Conservation (phyloP, 352 stramenopile species). For the Lagenidium sp. region DNA sequence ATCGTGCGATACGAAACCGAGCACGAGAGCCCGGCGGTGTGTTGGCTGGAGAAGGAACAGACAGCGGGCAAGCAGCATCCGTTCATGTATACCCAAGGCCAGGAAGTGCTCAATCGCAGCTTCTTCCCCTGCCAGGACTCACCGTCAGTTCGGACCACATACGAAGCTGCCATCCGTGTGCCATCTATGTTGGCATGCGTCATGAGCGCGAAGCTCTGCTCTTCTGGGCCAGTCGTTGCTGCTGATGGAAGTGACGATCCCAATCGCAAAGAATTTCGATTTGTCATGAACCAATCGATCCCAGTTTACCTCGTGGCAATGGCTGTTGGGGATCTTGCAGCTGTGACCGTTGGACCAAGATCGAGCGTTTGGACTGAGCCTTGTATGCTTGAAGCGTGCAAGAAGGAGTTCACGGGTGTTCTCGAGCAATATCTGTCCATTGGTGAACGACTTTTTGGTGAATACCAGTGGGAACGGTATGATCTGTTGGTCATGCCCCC, state of each 20-base stretch:
- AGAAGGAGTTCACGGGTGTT: conserved; percentile 64
- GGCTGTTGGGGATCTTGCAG: conserved; percentile 69
- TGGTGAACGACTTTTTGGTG: conserved; percentile 65
- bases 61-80: conserved; percentile 67
- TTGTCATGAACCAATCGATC: conserved; percentile 79
- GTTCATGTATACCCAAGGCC: conserved; percentile 82
- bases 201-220: conserved; percentile 64
- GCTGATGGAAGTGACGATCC: conserved; percentile 5
- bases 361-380: conserved; percentile 79
- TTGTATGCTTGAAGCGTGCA: conserved; percentile 68
- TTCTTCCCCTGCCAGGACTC: conserved; percentile 90
- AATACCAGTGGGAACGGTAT: conserved; percentile 83
- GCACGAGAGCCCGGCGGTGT: conserved; percentile 57
- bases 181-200: conserved; percentile 87
- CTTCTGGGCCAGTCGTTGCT: conserved; percentile 12
- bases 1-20: conserved; percentile 58
- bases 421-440: conserved; percentile 66
- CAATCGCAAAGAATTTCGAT: conserved; percentile 33
- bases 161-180: conserved; percentile 88
- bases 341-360: conserved; percentile 47
- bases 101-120: conserved; percentile 81
- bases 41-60: conserved; percentile 78
- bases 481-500: conserved; percentile 80
- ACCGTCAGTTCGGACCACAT: conserved; percentile 94
- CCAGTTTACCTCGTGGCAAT: conserved; percentile 81